Percentiles rank a stretch among this genome's conserved stretches.
phyloP scores from a whole-genome alignment of 306 rosid genomes.

The Cucumis cinereus region DNA sequence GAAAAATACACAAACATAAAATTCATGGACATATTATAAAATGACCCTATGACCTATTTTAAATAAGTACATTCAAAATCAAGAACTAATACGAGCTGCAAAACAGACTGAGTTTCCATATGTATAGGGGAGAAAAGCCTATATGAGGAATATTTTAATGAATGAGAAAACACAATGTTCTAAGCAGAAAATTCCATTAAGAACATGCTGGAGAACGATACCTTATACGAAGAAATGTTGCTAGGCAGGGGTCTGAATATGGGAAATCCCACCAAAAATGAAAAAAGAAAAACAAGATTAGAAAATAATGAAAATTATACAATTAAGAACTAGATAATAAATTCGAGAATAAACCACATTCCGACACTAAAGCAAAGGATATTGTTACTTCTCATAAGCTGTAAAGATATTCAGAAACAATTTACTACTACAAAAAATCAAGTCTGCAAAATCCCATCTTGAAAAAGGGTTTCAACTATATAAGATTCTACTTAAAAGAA shows the following conservation, averaged over 20 bases:
- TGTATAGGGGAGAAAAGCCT: neutral
- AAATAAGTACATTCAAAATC: neutral
- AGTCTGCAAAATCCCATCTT: too few relatives aligned
- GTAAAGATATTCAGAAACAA: neutral
- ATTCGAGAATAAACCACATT: neutral
- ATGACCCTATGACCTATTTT: neutral
- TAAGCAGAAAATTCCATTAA: neutral
- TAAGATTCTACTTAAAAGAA: too few relatives aligned
- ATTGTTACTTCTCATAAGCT: neutral
- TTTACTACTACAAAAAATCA: neutral
- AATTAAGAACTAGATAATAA: neutral
- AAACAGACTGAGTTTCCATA: neutral
- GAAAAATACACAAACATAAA: neutral
- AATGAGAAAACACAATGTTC: neutral
- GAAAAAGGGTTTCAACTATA: too few relatives aligned
- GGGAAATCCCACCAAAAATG: constrained; percentile 11
- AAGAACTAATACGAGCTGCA: neutral
- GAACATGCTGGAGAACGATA: constrained; percentile 25
- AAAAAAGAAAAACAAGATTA: constrained; percentile 1
- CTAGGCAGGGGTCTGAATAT: constrained; percentile 76
- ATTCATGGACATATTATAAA: neutral
- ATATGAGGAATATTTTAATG: neutral
- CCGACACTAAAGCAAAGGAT: neutral
- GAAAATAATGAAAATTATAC: neutral
- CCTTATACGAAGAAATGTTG: constrained; percentile 80